Evolutionary conservation across 768 basidiomycete species (phyloP).

Genomic region (Termitomyces titanicus): DNA sequence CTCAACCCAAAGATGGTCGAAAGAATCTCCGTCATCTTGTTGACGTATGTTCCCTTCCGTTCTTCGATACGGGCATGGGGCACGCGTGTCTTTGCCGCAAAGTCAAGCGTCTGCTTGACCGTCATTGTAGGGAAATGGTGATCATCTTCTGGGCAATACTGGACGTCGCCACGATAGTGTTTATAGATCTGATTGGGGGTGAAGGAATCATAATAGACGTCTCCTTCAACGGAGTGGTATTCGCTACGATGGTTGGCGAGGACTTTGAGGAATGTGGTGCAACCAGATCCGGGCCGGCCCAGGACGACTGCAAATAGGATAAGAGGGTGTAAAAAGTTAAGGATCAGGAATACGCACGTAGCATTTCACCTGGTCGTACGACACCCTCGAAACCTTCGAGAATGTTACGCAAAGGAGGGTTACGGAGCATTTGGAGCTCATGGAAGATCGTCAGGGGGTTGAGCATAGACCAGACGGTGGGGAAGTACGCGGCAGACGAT

Average conservation of each 20-base stretch:
- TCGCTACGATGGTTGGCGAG: slow-evolving; percentile 74
- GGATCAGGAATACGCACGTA: slow-evolving; percentile 46
- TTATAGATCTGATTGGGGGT: slow-evolving; percentile 57
- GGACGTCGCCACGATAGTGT: slow-evolving; percentile 75
- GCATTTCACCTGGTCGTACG: slow-evolving; percentile 71
- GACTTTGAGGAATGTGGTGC: slow-evolving; percentile 78
- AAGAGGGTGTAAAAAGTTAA: background rate
- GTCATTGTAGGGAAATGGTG: slow-evolving; percentile 83
- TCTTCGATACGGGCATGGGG: slow-evolving; percentile 51
- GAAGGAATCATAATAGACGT: slow-evolving; percentile 75
- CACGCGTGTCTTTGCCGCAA: slow-evolving; percentile 65
- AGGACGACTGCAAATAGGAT: slow-evolving; percentile 57
- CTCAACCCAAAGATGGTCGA: slow-evolving; percentile 72
- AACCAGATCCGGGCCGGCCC: slow-evolving; percentile 83
- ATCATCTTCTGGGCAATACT: slow-evolving; percentile 83
- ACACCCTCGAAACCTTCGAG: slow-evolving; percentile 62
- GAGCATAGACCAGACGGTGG: slow-evolving; percentile 59
- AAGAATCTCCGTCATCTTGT: slow-evolving; percentile 50
- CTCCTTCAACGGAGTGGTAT: slow-evolving; percentile 64
- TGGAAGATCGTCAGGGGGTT: slow-evolving; percentile 46
- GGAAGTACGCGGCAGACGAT: slow-evolving; percentile 47
- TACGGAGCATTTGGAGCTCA: slow-evolving; percentile 41
- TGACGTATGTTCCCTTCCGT: slow-evolving; percentile 39
- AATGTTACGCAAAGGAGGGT: slow-evolving; percentile 63
- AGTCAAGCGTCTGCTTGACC: slow-evolving; percentile 70